A percentile compares a stretch with the other conserved stretches of the same genome.
Evolutionary conservation across 805 yeast species (phyloP).

Genomic region (Isabelozyma pseudorhagii): DNA sequence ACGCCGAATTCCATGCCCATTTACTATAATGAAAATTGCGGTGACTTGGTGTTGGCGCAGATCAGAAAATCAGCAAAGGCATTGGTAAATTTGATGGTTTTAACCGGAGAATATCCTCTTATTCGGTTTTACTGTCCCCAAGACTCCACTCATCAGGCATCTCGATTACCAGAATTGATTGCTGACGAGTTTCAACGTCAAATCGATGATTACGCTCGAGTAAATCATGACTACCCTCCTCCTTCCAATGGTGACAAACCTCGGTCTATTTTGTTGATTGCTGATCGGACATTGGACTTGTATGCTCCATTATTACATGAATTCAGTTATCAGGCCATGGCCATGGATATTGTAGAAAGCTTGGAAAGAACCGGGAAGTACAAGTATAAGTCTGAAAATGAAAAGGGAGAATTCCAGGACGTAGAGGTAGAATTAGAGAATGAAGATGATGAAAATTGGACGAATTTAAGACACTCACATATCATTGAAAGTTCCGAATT

Average conservation of each 20-base stretch:
- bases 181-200: slow-evolving; percentile 70
- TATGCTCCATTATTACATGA: slow-evolving; percentile 85
- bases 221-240: slow-evolving; percentile 61
- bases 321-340: slow-evolving; percentile 88
- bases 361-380: slow-evolving; percentile 44
- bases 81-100: slow-evolving; percentile 67
- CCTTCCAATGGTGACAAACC: slow-evolving; percentile 52
- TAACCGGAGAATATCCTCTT: slow-evolving; percentile 86
- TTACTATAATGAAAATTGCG: slow-evolving; percentile 65
- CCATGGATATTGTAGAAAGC: slow-evolving; percentile 62
- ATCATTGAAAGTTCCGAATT: slow-evolving; percentile 70
- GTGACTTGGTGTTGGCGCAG: slow-evolving; percentile 57
- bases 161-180: slow-evolving; percentile 61
- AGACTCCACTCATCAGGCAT: slow-evolving; percentile 49
- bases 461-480: slow-evolving; percentile 65
- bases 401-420: slow-evolving; percentile 33
- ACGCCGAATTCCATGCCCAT: slow-evolving; percentile 61
- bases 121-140: slow-evolving; percentile 66
- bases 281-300: slow-evolving; percentile 82
- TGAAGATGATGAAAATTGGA: slow-evolving; percentile 73
- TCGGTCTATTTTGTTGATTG: slow-evolving; percentile 67
- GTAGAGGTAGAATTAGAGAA: slow-evolving; percentile 44
- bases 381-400: slow-evolving; percentile 55
- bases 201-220: slow-evolving; percentile 73
- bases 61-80: slow-evolving; percentile 58